Base-by-base conservation (phyloP, 352 stramenopile species). In the Globisporangium echinulatum region DNA sequence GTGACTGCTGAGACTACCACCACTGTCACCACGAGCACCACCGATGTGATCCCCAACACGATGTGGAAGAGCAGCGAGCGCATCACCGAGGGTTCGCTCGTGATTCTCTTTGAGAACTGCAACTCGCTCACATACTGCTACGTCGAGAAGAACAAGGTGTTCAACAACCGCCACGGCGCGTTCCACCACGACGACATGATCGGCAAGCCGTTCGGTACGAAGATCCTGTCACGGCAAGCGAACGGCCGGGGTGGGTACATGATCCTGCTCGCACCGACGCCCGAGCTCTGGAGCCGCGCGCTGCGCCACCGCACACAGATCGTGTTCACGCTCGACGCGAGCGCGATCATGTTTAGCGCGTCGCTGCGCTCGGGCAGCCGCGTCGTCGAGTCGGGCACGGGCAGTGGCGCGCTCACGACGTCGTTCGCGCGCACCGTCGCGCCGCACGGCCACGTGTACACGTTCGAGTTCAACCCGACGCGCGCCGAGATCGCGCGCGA, bases 131-230 rank as follows among this genome's bases (percentile, higher is more conserved):
- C 93, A 43, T 98, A 98, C 78, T 93, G 92, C 61, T 98, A 98
- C 70, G 81, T 96, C 37, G 90, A 89, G 67, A 67, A 71, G n/a
- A 79, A 89, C 62, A 85, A 85, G 47, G 94, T 98, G 37, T 98
- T 98, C 71, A 88, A 94, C 62, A 99, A 98, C 79, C 88, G 94
- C 40, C 96, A 98, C 64, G 97, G 97, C 42, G 84, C 93, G 47
- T 99, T 99, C 73, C 85, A 97, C 74, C 97, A 99, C 77, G 87
- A 98, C 68, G 94, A 98, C 71, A 97, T 98, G 71, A 88, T 98
- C 62, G 90, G 88, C 43, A 78, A 95, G 63, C 75, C 61, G 14
- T 97, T 94, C 63, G 90, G 90, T 19, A 73, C 78, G 51, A 93
- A 87, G 68, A 79, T 96, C 42, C 64, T 79, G 46, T 86, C 70